Evolutionary conservation across 2,329 filamentous ascomycete genomes (phyloP), one percentile per base, ranked within the genome.

Genomic region (Clonostachys solani): DNA sequence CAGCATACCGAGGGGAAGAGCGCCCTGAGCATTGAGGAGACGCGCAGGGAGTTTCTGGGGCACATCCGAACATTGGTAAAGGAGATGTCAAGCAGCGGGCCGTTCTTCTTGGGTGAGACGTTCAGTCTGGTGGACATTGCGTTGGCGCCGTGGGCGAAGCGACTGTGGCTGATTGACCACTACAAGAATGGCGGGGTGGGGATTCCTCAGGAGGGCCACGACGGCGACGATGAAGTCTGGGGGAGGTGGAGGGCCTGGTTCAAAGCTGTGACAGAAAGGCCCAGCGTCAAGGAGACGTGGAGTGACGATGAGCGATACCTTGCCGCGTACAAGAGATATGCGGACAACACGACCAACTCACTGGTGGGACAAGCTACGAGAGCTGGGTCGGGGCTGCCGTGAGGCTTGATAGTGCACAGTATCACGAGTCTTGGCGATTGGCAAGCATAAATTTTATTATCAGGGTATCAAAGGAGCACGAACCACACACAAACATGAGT

Each of bases 121-220:
- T 77, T 89, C n/a, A 76, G 76, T 46, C 65, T 91, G 17, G 79
- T 89, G 13, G 88, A 92, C 61, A 71, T 90, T 19, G 77, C 81
- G 51, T 67, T 91, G 4, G 87, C 83, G 36, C 87, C 87, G 1
- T 92, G 86, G 86, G 82, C 83, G 0, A 77, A 83, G 56, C 73
- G 87, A 13, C 60, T 90, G 17, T 92, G 86, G 71, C 68, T 89
- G 6, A 84, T 92, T 54, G 86, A 92, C 55, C 76, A 89, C 52
- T 92, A 86, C 60, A 92, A 92, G 59, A 58, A 66, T 0, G 77
- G 77, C 0, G 78, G 79, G 0, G 53, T 73, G 3, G 74, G 72
- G 0, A 67, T 81, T 19, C 72, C 75, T 2, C 44, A 57, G 34
- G 52, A 52, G 4, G 45, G 56, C 15, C 54, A 49, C 12, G 76